A percentile compares a stretch with the other conserved stretches of the same genome.
Evolutionary conservation across 352 stramenopile genomes (phyloP).

Genomic region (Globisporangium nodosum): DNA sequence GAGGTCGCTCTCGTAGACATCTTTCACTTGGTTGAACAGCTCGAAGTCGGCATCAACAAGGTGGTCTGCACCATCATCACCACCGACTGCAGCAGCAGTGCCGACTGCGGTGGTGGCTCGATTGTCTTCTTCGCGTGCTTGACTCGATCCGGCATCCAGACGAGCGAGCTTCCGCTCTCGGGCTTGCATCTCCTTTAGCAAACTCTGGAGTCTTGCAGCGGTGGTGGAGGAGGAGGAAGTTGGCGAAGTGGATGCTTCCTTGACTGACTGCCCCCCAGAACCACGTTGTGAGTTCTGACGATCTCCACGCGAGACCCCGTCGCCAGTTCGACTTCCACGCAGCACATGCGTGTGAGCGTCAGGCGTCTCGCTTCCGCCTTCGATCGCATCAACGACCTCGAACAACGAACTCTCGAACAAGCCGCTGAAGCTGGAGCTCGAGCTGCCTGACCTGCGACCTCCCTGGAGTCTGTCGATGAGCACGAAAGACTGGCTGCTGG

Average conservation of each 20-base stretch:
- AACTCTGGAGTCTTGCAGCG: slow-evolving; percentile 14
- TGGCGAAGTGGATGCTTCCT: neutral
- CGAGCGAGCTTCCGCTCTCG: slow-evolving; percentile 27
- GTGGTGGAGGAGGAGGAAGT: slow-evolving; percentile 4
- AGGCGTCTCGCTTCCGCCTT: slow-evolving; percentile 5
- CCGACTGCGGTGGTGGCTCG: neutral
- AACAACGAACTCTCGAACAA: slow-evolving; percentile 44
- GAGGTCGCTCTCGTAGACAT: slow-evolving; percentile 25
- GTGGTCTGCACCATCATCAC: no score
- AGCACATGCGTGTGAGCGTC: neutral
- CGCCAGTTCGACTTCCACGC: neutral
- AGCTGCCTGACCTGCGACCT: neutral
- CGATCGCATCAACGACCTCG: slow-evolving; percentile 39
- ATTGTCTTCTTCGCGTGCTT: neutral
- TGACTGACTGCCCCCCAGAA: neutral
- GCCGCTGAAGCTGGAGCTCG: slow-evolving; percentile 13
- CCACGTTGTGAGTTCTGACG: neutral
- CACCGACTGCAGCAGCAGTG: neutral
- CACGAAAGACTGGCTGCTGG: slow-evolving; percentile 5
- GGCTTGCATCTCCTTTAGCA: slow-evolving; percentile 21
- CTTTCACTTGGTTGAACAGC: slow-evolving; percentile 20
- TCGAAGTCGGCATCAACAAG: slow-evolving; percentile 13
- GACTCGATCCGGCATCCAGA: neutral
- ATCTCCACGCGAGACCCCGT: neutral
- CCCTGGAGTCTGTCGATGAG: slow-evolving; percentile 7